Evolutionary conservation across 1,139 yeast genomes (phyloP), one percentile per base, ranked within the genome.

Genomic region (Debaryomyces sp.): DNA sequence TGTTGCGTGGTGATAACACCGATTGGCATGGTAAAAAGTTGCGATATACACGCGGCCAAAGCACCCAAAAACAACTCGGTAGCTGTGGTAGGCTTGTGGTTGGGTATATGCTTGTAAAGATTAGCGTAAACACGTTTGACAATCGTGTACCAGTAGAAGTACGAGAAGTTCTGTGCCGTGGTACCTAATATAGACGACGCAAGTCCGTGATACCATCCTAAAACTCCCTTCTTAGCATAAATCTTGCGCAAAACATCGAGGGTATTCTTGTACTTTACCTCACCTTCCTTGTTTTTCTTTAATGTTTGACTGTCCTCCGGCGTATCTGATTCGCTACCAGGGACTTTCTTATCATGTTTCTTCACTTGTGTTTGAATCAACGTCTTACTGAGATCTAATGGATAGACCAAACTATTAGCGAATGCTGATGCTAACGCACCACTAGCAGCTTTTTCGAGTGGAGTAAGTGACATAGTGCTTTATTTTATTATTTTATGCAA

Each of bases 341-440:
- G n/a, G 27, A 35, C 45, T 47, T 54, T 46, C 51, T 35, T 45
- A 40, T 48, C 50, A 22, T 52, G 56, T 51, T 60, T 61, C 56
- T 68, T 73, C 48, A 76, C 79, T 59, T 86, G 91, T 3, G 91
- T 84, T 63, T 87, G 95, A 45, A 87, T 80, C 47, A 88, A 75
- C 0, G 92, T 87, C 62, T 87, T 87, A 52, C 87, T 78, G 51
- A 87, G 71, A 61, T 87, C 94, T 47, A 88, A 68, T 0, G 96
- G 96, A 58, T 85, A 88, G 2, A 87, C 89, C 41, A 84, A 73
- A n/a, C 90, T 75, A 65, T 87, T 89, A 40, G 96, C 96, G 49
- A 88, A 67, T 40, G 85, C 87, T 4, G 96, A 89, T 6, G 96
- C 96, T 49, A 86, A 77, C 0, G 96, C 91, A 1, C 96, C 96